phyloP scores from a whole-genome alignment of 495 filamentous ascomycete species.

The Immersiella caudata region DNA sequence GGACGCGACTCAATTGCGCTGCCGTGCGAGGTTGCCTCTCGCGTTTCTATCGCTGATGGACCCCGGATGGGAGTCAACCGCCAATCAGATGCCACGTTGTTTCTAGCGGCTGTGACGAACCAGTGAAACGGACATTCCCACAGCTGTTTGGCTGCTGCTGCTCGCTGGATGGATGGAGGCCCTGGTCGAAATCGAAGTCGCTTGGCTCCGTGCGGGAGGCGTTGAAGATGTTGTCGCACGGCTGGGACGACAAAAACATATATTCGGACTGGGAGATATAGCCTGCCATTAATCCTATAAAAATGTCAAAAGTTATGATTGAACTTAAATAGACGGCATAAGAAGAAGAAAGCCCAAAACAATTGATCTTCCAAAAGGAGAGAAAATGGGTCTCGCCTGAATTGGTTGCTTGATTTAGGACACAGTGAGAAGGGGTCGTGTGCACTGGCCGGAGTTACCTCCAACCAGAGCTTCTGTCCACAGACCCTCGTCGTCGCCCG shows the following conservation, averaged over 20 bases:
- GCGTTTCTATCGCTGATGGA: neutral
- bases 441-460: neutral
- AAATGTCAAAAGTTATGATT: too few species aligned
- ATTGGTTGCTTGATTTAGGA: neutral
- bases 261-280: neutral
- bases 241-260: neutral
- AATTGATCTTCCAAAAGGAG: neutral
- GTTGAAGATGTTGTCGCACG: neutral
- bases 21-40: neutral
- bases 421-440: neutral
- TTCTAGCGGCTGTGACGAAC: slow-evolving; percentile 19
- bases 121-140: slow-evolving; percentile 21
- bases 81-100: slow-evolving; percentile 14
- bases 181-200: neutral
- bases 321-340: too few species aligned
- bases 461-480: neutral
- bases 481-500: slow-evolving; percentile 8
- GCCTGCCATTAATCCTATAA: too few species aligned
- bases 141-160: slow-evolving; percentile 13
- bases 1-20: slow-evolving; percentile 14
- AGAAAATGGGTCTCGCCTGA: neutral
- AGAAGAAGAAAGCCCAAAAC: too few species aligned
- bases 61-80: neutral
- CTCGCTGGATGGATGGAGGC: slow-evolving; percentile 3
- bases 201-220: neutral